Base-by-base conservation (phyloP, 805 yeast species). In the Komagataella mondaviorum region DNA sequence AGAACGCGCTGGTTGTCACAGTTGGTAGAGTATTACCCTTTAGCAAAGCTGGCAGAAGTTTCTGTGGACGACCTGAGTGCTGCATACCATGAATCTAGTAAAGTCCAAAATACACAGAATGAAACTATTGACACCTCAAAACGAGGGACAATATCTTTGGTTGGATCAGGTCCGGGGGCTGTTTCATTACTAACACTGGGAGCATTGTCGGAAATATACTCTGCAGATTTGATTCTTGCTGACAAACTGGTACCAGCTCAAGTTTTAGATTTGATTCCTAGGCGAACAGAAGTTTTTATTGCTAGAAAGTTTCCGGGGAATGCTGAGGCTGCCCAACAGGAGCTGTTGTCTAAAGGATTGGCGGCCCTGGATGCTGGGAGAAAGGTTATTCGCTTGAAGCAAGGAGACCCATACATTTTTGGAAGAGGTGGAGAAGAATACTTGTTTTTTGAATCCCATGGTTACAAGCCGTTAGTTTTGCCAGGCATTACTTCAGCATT, bases 401-500 rank as follows among this genome's bases (percentile, higher is more conserved):
- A 91, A 67, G 98, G 98, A 39, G 98, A 91, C 64, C 98, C 98
- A 7, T 91, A 88, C 65, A 86, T 91, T 36, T 91, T 88, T 63
- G 98, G 98, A 3, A 79, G 98, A 55, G 98, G 98, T 47, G 96
- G 96, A 45, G 98, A 91, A 67, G 98, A 91, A 61, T 87, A 65
- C 63, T 59, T 78, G 7, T 90, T 72, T 62, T 91, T 91, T 65
- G 60, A 72, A 24, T 59, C 71, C 20, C 76, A 83, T 58, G 96
- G 96, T 0, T 88, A 60, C 58, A 71, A 64, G 17, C 95, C 96
- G 14, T 58, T 64, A 4, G 96, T 91, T 1, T 61, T 91, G 8
- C 91, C 97, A 0, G 98, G 98, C 2, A 73, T 91, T 51, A 82
- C 96, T 4, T 87, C 96, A 3, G 95, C 97, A 0, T 72, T 91